A percentile compares a stretch with the other conserved stretches of the same genome.
These are phyloP conservation scores for Nymphaea colorata DNA, from an alignment of 164 flowering plant species.

Conservation along the genomic window DNA sequence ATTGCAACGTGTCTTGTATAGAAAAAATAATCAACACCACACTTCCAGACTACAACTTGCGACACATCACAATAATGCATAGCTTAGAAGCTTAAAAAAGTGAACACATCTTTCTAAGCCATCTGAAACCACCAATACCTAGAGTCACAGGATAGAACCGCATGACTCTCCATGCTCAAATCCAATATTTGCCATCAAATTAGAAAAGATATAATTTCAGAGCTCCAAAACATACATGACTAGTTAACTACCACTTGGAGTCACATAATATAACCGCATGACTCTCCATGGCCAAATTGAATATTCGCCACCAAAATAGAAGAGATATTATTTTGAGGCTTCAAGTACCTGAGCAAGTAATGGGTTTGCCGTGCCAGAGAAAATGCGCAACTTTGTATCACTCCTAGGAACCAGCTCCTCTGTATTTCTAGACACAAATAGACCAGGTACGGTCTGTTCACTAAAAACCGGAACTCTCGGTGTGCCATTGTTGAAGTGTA, in stretches of 20 bases:
- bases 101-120: too few relatives aligned
- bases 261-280: background rate
- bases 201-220: too few relatives aligned
- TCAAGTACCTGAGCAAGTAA: slow-evolving; percentile 62
- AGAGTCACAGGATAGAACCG: too few relatives aligned
- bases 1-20: too few relatives aligned
- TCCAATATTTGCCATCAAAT: too few relatives aligned
- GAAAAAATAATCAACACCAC: too few relatives aligned
- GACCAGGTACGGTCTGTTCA: slow-evolving; percentile 19
- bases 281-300: background rate
- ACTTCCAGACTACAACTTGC: too few relatives aligned
- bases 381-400: slow-evolving; percentile 61
- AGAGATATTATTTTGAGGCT: background rate
- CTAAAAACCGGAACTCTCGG: slow-evolving; percentile 27
- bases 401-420: slow-evolving; percentile 8
- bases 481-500: slow-evolving; percentile 47
- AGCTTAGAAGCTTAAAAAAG: too few relatives aligned
- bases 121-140: too few relatives aligned
- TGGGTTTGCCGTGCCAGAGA: slow-evolving; percentile 93
- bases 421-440: slow-evolving; percentile 20
- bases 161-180: too few relatives aligned
- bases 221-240: too few relatives aligned
- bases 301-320: background rate
- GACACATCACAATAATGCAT: too few relatives aligned
- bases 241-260: background rate